phyloP scores from a whole-genome alignment of 148 eudicot genomes.

The Fagopyrum esculentum region DNA sequence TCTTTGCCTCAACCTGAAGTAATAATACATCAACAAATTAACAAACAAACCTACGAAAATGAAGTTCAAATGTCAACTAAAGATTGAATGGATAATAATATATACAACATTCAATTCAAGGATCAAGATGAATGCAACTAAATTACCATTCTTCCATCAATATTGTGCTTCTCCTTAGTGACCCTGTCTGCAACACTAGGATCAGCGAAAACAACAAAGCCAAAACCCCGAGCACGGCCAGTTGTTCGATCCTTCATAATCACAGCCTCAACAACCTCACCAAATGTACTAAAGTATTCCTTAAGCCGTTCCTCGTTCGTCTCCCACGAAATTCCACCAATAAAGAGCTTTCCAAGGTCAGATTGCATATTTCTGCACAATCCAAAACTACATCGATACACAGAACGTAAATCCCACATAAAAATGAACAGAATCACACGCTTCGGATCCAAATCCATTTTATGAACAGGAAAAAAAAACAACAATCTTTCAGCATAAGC shows the following conservation, averaged over 20 bases:
- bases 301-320: slow-evolving; percentile 71
- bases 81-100: background rate
- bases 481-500: background rate
- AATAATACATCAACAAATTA: background rate
- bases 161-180: slow-evolving; percentile 63
- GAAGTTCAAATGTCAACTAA: background rate
- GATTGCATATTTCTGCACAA: slow-evolving; percentile 56
- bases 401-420: background rate
- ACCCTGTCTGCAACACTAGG: slow-evolving; percentile 72
- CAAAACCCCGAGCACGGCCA: slow-evolving; percentile 89
- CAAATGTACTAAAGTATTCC: slow-evolving; percentile 64
- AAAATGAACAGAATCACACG: background rate
- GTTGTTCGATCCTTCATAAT: slow-evolving; percentile 85
- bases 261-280: slow-evolving; percentile 76
- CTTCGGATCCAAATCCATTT: background rate
- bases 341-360: slow-evolving; percentile 73
- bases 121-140: background rate
- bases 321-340: slow-evolving; percentile 92
- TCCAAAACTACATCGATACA: slow-evolving; percentile 8
- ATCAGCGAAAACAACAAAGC: slow-evolving; percentile 71
- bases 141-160: slow-evolving; percentile 80
- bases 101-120: background rate
- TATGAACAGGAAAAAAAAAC: background rate
- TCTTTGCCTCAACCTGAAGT: slow-evolving; percentile 64
- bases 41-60: background rate